These are phyloP conservation scores for Chaetoceros muelleri DNA, from an alignment of 108 stramenopile genomes.

Conservation along the genomic window DNA sequence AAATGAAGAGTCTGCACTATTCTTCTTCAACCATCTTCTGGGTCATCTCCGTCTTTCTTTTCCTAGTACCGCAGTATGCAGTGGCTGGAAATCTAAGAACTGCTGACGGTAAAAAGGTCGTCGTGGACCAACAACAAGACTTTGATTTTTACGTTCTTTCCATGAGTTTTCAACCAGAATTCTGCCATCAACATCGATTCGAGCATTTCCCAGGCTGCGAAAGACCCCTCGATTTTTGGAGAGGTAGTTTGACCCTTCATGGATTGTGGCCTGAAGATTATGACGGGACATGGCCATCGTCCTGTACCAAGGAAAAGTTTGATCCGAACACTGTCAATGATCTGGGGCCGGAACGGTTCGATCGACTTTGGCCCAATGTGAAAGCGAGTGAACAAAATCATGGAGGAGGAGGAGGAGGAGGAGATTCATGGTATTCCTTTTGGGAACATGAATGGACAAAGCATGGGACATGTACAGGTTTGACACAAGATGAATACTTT, in stretches of 20 bases:
- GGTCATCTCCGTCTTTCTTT: too few relatives aligned
- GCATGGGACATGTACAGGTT: slow-evolving; percentile 55
- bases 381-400: slow-evolving; percentile 7
- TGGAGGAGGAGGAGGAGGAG: too few relatives aligned
- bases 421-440: slow-evolving; percentile 19
- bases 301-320: slow-evolving; percentile 25
- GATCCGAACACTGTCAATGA: slow-evolving; percentile 1
- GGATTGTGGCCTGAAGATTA: slow-evolving; percentile 36
- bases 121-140: background rate
- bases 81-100: too few relatives aligned
- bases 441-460: slow-evolving; percentile 65
- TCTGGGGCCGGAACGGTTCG: slow-evolving; percentile 10
- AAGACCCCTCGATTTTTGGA: slow-evolving; percentile 18
- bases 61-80: too few relatives aligned
- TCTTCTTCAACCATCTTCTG: too few relatives aligned
- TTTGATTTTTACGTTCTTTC: slow-evolving; percentile 20
- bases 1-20: too few relatives aligned
- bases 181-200: slow-evolving; percentile 16
- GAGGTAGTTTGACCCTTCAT: slow-evolving; percentile 29
- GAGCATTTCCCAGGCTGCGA: slow-evolving; percentile 23
- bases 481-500: slow-evolving; percentile 45
- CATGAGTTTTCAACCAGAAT: slow-evolving; percentile 40
- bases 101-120: too few relatives aligned
- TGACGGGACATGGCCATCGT: slow-evolving; percentile 30
- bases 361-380: slow-evolving; percentile 31